These are phyloP conservation scores for Amanita brunnescens DNA, from an alignment of 768 basidiomycete species.

Conservation along the genomic window DNA sequence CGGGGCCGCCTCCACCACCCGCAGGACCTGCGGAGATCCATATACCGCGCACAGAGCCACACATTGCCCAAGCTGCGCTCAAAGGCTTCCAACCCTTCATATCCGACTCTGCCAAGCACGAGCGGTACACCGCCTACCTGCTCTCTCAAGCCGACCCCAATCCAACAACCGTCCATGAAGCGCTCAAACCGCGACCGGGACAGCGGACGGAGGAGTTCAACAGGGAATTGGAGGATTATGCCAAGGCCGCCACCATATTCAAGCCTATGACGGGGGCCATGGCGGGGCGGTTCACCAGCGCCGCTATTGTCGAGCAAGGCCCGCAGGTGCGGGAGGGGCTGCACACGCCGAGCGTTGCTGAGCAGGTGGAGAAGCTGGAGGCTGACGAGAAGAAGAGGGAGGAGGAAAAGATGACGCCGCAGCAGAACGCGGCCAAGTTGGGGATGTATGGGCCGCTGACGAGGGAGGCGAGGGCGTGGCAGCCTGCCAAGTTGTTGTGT, in stretches of 20 bases:
- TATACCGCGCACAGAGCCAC: constrained; percentile 59
- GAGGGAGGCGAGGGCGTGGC: constrained; percentile 64
- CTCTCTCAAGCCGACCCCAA: constrained; percentile 53
- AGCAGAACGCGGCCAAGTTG: constrained; percentile 69
- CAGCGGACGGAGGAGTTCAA: constrained; percentile 65
- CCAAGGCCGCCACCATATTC: constrained; percentile 82
- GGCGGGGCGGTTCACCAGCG: constrained; percentile 89
- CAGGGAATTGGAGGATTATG: constrained; percentile 79
- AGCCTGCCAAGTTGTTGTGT: constrained; percentile 79
- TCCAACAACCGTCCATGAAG: constrained; percentile 30
- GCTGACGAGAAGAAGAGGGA: constrained; percentile 29
- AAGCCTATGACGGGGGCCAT: constrained; percentile 89
- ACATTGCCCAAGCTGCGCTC: constrained; percentile 79
- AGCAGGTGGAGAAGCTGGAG: constrained; percentile 36
- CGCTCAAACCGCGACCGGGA: constrained; percentile 42
- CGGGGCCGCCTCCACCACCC: constrained; percentile 8
- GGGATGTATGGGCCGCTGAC: constrained; percentile 92
- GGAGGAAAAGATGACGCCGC: constrained; percentile 62
- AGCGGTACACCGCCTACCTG: constrained; percentile 79
- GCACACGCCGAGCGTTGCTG: constrained; percentile 47
- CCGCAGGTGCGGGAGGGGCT: constrained; percentile 60
- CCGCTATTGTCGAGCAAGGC: constrained; percentile 59
- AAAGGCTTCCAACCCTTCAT: constrained; percentile 87
- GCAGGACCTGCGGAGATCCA: constrained; percentile 20
- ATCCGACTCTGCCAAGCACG: constrained; percentile 67